These are phyloP conservation scores for Hyparrhenia diplandra DNA, from an alignment of 176 grass and related monocot species.

Conservation along the genomic window DNA sequence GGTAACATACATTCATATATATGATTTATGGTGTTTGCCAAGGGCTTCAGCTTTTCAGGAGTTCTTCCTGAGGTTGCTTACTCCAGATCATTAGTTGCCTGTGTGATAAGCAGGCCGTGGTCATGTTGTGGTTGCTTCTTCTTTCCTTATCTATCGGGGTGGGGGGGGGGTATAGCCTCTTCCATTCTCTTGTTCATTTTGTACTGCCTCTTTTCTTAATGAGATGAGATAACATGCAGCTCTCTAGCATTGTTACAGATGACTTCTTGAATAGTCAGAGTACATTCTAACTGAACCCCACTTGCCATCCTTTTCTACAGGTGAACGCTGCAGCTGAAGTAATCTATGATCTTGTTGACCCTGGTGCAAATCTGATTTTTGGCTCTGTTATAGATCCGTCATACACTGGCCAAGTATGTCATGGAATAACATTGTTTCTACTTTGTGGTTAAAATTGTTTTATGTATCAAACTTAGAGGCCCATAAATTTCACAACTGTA, in stretches of 20 bases:
- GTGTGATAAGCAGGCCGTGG: not conserved
- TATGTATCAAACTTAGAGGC: not conserved
- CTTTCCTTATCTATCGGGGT: too few species aligned
- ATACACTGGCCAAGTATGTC: slow-evolving; percentile 81
- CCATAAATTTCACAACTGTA: not conserved
- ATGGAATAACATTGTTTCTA: not conserved
- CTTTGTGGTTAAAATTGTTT: not conserved
- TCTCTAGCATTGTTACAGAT: not conserved
- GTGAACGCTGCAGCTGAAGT: slow-evolving; percentile 92
- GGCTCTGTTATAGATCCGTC: slow-evolving; percentile 86
- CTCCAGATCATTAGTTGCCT: not conserved
- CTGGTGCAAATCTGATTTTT: slow-evolving; percentile 92
- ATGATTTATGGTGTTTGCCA: not conserved
- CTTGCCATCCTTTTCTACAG: slow-evolving; percentile 30
- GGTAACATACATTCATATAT: not conserved
- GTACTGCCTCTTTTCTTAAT: not conserved
- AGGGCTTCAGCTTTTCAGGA: not conserved
- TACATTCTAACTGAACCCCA: not conserved
- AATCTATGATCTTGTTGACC: slow-evolving; percentile 95
- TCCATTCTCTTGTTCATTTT: not conserved
- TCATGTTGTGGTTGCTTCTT: not conserved
- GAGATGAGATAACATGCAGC: not conserved
- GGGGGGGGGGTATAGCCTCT: not conserved
- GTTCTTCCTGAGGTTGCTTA: not conserved
- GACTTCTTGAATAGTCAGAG: not conserved